Evolutionary conservation across 139 green algal species (phyloP), one percentile per base, ranked within the genome.

Genomic region (Eudorina sp.): DNA sequence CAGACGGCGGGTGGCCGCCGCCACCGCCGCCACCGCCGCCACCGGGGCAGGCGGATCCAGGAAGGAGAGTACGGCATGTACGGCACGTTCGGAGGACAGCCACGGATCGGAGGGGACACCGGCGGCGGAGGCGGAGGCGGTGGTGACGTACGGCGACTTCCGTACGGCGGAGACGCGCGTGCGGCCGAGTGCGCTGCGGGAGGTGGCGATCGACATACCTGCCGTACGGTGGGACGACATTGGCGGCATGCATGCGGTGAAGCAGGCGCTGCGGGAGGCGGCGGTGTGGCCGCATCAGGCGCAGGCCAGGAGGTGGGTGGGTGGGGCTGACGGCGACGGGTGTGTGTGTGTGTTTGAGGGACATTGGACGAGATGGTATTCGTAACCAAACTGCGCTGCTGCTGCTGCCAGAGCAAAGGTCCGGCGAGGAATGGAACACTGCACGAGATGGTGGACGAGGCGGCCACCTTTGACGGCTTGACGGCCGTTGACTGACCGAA

Each of bases 171-270:
- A 91, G 86, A 73, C 86, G 25, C 85, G 88, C 27, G 89, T 94
- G 55, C 84, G 85, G 46, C 94, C 94, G n/a, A 94, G 89, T 77
- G 94, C 92, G 1, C 73, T 96, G 78, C 68, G 93, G 11, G 94
- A 96, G 84, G 85, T 94, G 70, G 87, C 90, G 2, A 84, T 96
- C 21, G 94, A 96, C 55, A 79, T 95, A n/a, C 94, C 94, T 0
- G 46, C 89, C 36, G 91, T 94, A 55, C 40, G 60, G 27, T 89
- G 85, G 73, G 29, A 11, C 55, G 75, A 90, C 76, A 92, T 98
- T 29, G 96, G 96, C 3, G 96, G 96, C 21, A 84, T 97, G 27
- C 69, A 91, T 11, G 88, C 87, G 0, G 91, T 97, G 36, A 98
- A 98, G 89, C 84, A 92, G 72, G 91, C 90, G 46, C 88, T 98